Conservation (phyloP, 2,329 filamentous ascomycete species). For the Alternaria dauci region DNA sequence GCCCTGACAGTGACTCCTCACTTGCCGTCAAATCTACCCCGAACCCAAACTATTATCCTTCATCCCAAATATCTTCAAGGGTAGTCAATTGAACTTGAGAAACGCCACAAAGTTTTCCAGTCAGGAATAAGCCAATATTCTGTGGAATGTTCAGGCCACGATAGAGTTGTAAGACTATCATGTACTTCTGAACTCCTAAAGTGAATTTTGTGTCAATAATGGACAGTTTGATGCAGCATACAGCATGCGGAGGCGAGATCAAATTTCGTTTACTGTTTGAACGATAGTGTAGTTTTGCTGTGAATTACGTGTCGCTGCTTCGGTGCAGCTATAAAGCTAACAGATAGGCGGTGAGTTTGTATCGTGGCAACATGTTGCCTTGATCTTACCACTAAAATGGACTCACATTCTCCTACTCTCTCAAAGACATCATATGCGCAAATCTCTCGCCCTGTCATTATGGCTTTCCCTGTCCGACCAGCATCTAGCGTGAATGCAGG, state of each 20-base stretch:
- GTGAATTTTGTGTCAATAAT: background rate
- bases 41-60: background rate
- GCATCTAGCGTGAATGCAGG: background rate
- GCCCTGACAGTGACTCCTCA: background rate
- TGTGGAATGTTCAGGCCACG: background rate
- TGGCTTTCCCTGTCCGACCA: background rate
- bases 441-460: background rate
- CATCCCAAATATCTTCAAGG: background rate
- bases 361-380: background rate
- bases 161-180: background rate
- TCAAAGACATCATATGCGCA: background rate
- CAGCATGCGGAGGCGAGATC: background rate
- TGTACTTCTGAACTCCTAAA: no score
- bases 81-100: background rate
- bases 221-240: background rate
- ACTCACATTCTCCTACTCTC: background rate
- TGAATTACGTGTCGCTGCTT: background rate
- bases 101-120: background rate
- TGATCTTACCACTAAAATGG: background rate
- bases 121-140: background rate
- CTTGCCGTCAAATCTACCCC: constrained; percentile 2
- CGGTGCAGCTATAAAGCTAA: background rate
- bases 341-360: background rate
- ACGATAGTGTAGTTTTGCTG: background rate
- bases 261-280: background rate